Conservation (phyloP, 2,329 filamentous ascomycete genomes). For the Torrubiella hemipterigena region DNA sequence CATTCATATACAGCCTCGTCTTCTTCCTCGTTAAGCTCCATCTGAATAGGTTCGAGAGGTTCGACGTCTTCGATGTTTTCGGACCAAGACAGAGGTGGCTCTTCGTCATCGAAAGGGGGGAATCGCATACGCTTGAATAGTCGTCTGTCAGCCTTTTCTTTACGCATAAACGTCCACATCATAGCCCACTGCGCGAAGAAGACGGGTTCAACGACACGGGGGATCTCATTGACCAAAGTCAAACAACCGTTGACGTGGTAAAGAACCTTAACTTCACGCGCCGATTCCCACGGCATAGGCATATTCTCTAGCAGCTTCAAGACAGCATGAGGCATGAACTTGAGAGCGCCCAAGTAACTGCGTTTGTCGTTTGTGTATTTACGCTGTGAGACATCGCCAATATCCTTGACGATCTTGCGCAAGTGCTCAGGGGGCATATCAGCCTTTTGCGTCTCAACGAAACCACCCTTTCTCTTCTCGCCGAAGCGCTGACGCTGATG, state of each 20-base stretch:
- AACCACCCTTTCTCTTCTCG: slow-evolving; percentile 92
- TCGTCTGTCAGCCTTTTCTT: slow-evolving; percentile 90
- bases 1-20: slow-evolving; percentile 87
- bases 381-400: slow-evolving; percentile 97
- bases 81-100: slow-evolving; percentile 93
- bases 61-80: slow-evolving; percentile 99
- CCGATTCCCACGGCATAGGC: slow-evolving; percentile 99
- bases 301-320: slow-evolving; percentile 97
- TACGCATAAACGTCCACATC: slow-evolving; percentile 98
- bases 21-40: slow-evolving; percentile 92
- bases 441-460: slow-evolving; percentile 95
- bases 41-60: slow-evolving; percentile 92
- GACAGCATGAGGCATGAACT: slow-evolving; percentile 98
- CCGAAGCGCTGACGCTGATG: slow-evolving; percentile 85
- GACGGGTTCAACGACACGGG: slow-evolving; percentile 91
- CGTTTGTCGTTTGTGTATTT: slow-evolving; percentile 98
- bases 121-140: slow-evolving; percentile 99
- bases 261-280: slow-evolving; percentile 90
- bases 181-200: slow-evolving; percentile 98
- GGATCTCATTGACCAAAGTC: slow-evolving; percentile 92
- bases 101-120: slow-evolving; percentile 95
- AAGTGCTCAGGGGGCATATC: slow-evolving; percentile 98
- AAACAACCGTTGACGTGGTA: slow-evolving; percentile 98
- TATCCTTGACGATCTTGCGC: slow-evolving; percentile 96
- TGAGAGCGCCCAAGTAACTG: slow-evolving; percentile 90